Base-by-base conservation (phyloP, 345 rosid genomes). In the Excoecaria cochinchinensis region DNA sequence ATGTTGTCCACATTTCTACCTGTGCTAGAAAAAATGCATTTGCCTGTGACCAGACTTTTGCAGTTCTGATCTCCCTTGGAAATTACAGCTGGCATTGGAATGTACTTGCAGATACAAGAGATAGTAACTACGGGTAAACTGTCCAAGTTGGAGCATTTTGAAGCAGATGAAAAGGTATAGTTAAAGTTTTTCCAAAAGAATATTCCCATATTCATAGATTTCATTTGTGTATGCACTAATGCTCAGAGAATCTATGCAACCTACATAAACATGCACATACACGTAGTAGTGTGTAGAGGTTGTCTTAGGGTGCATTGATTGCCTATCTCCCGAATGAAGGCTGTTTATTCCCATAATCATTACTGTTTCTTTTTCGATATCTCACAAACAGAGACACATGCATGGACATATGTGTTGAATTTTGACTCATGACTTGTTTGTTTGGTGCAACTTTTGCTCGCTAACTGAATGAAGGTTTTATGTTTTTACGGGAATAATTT, bases 121-220 rank as follows among this genome's bases (percentile, higher is more conserved):
- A 95, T 95, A 60, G 86, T 89, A 73, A 85, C 90, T 52, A 91
- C 93, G 42, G 95, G 98, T 71, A 93, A 88, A 84, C 72, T 93
- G 74, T 91, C 95, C 67, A 95, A 95, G 89, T 80, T 95, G 88
- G 91, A 95, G 81, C 96, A 95, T 80, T 95, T 93, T 81, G 96
- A 93, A 89, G 85, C 87, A 42, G 97, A 93, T 86, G 98, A 93
- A 76, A 95, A 93, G 98, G 99, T 95, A 83, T 36, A 63, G 21
- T 44, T 39, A 24, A 58, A 66, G 15, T 59, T 78, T 66, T 60
- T 67, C 53, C 10, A 4, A 10, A 36, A 70, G 70, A 40, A 10
- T n/a, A 71, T 25, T 52, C 40, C 22, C 48, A 36, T n/a, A 53
- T 42, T 1, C n/a, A 31, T 10, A 44, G 9, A 44, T 44, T 44